Base-by-base conservation (phyloP, 2,329 filamentous ascomycete species). In the Cladosporium halotolerans region DNA sequence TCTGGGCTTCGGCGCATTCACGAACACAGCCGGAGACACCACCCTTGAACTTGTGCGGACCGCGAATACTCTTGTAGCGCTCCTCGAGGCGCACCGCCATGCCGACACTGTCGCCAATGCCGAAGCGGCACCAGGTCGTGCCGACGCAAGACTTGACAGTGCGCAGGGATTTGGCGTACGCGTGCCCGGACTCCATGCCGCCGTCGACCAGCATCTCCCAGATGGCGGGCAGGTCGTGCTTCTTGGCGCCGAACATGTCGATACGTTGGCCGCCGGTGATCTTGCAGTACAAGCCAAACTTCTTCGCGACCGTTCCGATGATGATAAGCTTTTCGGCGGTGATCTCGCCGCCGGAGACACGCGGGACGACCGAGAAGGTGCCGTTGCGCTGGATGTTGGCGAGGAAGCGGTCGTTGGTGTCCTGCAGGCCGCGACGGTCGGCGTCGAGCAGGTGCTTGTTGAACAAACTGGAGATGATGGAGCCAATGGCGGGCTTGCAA, bases 141-240 rank as follows among this genome's bases (percentile, higher is more conserved):
- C 90, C 90, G 1, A 96, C 90, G 62, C 90, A 96, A 56, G 86
- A 89, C 78, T 96, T 96, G 65, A 96, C 88, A 0, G 90, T 95
- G 42, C 90, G 79, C 43, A 96, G 76, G 4, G 87, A 86, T 73
- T 96, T 96, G 39, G 89, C 90, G 66, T 96, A 96, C 0, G 89
- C 90, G 66, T 96, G 89, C 0, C 90, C 90, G 10, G 46, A 52
- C 70, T 96, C 90, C 84, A 96, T 86, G 16, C 90, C 90, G 1
- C 86, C 90, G 53, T 88, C 84, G 8, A 95, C 81, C 3, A 96
- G 77, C 60, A 83, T 81, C 41, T 80, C 80, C 90, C 90, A 96
- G 62, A 96, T 96, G 11, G 79, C 78, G 2, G 88, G 77, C 14
- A 96, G 76, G 67, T 96, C 89, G 60, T 93, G 86, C 72, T 95